Conservation (phyloP, 2,329 filamentous ascomycete genomes). For the Colletotrichum theobromicola region DNA sequence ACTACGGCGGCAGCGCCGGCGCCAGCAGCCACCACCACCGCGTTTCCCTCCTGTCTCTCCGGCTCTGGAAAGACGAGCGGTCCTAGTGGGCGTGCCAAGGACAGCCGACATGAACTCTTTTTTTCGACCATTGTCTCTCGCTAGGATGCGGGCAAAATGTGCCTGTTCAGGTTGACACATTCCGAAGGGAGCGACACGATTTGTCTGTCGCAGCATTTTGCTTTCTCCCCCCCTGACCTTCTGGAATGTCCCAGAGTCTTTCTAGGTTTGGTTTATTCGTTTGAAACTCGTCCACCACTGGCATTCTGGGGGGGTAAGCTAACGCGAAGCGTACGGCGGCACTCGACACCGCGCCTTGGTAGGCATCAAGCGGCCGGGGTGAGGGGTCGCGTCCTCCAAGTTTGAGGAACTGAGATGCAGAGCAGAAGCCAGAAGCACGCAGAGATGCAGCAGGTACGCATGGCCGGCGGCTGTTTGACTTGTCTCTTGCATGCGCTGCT, state of each 20-base stretch:
- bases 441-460: background rate
- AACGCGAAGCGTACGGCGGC: background rate
- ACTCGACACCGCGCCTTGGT: background rate
- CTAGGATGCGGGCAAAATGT: background rate
- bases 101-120: background rate
- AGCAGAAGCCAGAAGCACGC: background rate
- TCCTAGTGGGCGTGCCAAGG: background rate
- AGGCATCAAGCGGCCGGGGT: background rate
- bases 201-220: background rate
- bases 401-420: background rate
- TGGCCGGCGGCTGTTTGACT: background rate
- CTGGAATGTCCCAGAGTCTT: constrained; percentile 6
- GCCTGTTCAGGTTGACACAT: background rate
- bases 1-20: background rate
- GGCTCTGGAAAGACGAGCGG: background rate
- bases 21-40: background rate
- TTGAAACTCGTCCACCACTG: background rate
- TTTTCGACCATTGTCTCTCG: background rate
- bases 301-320: background rate
- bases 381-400: background rate
- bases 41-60: background rate
- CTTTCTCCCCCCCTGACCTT: background rate
- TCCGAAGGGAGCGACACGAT: background rate
- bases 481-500: background rate
- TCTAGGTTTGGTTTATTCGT: background rate